These are phyloP conservation scores for Chrysanthemum seticuspe DNA, from an alignment of 129 eudicot species.

Conservation along the genomic window DNA sequence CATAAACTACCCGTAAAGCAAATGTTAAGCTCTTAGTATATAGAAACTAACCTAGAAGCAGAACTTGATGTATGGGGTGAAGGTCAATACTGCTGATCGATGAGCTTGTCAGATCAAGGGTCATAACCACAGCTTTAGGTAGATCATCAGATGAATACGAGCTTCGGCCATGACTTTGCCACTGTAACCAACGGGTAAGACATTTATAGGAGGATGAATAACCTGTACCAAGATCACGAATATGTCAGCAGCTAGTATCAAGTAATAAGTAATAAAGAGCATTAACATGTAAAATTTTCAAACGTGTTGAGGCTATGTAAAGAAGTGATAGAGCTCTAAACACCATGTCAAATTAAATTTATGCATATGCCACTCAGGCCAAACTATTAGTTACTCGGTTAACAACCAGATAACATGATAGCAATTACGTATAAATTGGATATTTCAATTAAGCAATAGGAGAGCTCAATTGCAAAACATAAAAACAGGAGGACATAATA, in stretches of 20 bases:
- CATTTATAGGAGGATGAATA: slow-evolving; percentile 51
- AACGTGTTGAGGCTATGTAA: background rate
- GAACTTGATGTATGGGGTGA: slow-evolving; percentile 71
- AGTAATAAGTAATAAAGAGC: slow-evolving; percentile 3
- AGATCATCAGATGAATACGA: slow-evolving; percentile 75
- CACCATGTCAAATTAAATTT: no score
- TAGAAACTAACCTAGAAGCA: slow-evolving; percentile 71
- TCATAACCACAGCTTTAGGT: slow-evolving; percentile 71
- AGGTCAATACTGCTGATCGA: slow-evolving; percentile 79
- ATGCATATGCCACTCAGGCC: no score
- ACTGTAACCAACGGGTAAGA: slow-evolving; percentile 50
- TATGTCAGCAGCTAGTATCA: slow-evolving; percentile 12
- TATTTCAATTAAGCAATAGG: background rate
- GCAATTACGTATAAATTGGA: no score
- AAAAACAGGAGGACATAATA: no score
- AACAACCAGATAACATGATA: no score
- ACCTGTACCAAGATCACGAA: slow-evolving; percentile 48
- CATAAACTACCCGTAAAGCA: slow-evolving; percentile 10
- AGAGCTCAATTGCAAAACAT: no score
- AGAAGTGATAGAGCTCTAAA: background rate
- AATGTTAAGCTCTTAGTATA: slow-evolving; percentile 4
- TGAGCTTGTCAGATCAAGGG: slow-evolving; percentile 71
- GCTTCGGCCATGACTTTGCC: slow-evolving; percentile 63
- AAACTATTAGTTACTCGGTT: no score
- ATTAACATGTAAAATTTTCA: slow-evolving; percentile 8